Conservation (phyloP, 2,329 filamentous ascomycete genomes). For the Xylariales sp. region DNA sequence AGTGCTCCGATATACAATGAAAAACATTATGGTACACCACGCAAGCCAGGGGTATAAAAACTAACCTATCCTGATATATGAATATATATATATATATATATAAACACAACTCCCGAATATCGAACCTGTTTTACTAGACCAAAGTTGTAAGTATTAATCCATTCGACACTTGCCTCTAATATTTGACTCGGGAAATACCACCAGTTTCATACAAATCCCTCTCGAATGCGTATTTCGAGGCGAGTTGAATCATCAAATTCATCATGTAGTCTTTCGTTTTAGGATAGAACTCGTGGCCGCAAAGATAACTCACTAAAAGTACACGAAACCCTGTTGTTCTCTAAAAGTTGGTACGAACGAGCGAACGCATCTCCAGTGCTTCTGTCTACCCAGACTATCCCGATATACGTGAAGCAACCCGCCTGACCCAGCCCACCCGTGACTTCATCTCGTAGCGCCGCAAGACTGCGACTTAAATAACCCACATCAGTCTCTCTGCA, state of each 20-base stretch:
- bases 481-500: neutral
- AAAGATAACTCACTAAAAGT: conserved; percentile 12
- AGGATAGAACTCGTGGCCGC: neutral
- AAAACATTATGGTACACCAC: neutral
- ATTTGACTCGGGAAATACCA: neutral
- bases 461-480: neutral
- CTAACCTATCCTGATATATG: neutral
- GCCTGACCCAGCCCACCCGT: conserved; percentile 13
- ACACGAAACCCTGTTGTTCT: conserved; percentile 12
- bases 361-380: conserved; percentile 9
- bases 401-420: conserved; percentile 15
- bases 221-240: neutral
- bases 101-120: neutral
- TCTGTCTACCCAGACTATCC: conserved; percentile 14
- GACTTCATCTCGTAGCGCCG: conserved; percentile 8
- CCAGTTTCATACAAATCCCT: neutral
- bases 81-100: neutral
- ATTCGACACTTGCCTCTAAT: neutral
- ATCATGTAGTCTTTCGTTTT: neutral
- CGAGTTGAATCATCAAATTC: neutral
- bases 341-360: conserved; percentile 12
- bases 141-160: no score
- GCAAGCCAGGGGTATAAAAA: neutral
- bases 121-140: neutral
- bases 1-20: neutral